phyloP scores from a whole-genome alignment of 129 eudicot species.

The Oenanthe sinensis region DNA sequence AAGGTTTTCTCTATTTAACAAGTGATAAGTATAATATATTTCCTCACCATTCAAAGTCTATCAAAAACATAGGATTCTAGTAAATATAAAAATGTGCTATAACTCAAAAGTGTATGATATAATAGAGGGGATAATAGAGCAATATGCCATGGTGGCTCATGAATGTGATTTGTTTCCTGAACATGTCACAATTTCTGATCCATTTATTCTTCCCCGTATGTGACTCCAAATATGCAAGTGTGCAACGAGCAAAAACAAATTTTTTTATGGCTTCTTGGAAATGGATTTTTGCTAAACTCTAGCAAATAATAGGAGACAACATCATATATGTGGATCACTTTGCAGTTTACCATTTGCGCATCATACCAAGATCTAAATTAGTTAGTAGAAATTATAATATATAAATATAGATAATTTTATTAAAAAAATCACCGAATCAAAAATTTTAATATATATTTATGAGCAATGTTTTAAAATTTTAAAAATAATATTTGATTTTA shows the following conservation, averaged over 20 bases:
- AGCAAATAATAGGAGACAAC: conserved; percentile 7
- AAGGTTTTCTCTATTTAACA: too few species aligned
- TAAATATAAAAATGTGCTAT: background rate
- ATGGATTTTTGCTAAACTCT: conserved; percentile 18
- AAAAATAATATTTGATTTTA: too few species aligned
- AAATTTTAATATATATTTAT: too few species aligned
- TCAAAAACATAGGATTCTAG: conserved; percentile 2
- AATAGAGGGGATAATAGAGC: background rate
- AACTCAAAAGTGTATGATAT: background rate
- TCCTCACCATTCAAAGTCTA: background rate
- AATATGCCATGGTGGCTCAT: background rate
- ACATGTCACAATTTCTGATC: conserved; percentile 17
- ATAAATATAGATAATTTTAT: too few species aligned
- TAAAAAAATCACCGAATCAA: too few species aligned
- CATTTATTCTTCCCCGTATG: background rate
- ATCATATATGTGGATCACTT: background rate
- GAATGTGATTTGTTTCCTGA: conserved; percentile 15
- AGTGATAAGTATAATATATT: too few species aligned
- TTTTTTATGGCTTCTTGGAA: conserved; percentile 17
- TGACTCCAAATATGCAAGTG: conserved; percentile 13
- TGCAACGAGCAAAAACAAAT: background rate
- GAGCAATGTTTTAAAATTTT: too few species aligned
- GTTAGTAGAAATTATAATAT: too few species aligned
- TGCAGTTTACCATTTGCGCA: background rate
- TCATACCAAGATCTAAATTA: too few species aligned